Percentiles rank a stretch among this genome's conserved stretches.
These are phyloP conservation scores for Ampelocalamus luodianensis DNA, from an alignment of 176 grass and related monocot genomes.

Conservation along the genomic window DNA sequence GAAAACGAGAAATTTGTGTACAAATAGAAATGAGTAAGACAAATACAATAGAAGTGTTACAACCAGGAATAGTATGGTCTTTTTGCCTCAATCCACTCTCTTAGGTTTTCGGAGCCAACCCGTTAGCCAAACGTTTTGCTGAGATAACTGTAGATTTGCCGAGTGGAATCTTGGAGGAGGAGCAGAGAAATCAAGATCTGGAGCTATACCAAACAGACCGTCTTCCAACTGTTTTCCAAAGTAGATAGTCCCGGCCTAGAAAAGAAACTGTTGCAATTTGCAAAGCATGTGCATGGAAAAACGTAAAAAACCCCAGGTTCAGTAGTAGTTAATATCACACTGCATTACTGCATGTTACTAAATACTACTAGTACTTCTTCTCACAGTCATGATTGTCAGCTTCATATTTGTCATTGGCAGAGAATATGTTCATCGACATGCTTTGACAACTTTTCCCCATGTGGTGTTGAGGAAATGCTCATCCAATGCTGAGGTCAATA, in stretches of 20 bases:
- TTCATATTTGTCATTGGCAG: background rate
- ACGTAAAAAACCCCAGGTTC: background rate
- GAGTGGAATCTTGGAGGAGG: too few species aligned
- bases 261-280: background rate
- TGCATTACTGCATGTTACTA: background rate
- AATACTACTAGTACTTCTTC: background rate
- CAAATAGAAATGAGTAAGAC: too few species aligned
- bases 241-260: background rate
- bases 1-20: too few species aligned
- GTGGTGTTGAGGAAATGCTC: constrained; percentile 22
- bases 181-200: too few species aligned
- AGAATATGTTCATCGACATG: background rate
- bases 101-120: too few species aligned
- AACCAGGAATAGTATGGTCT: too few species aligned
- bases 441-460: background rate
- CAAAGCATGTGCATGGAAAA: constrained; percentile 39
- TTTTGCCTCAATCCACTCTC: too few species aligned
- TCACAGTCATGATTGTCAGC: background rate
- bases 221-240: background rate
- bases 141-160: too few species aligned
- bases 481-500: background rate
- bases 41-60: too few species aligned
- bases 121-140: too few species aligned
- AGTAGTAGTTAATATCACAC: background rate
- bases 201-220: too few species aligned